phyloP scores from a whole-genome alignment of 371 early-diverging fungal genomes.

The Circinella umbellata region DNA sequence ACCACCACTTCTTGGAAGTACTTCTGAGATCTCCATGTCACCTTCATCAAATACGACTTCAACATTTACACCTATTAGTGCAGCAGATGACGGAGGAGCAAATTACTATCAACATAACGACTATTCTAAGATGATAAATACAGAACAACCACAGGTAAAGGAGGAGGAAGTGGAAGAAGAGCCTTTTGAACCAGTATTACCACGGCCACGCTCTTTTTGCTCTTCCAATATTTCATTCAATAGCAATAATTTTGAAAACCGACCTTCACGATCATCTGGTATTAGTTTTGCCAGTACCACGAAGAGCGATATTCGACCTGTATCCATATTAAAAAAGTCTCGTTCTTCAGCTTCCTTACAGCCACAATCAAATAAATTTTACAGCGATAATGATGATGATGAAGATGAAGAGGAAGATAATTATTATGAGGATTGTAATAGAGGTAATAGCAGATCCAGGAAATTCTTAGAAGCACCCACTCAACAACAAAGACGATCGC shows the following conservation, averaged over 20 bases:
- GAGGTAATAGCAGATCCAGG: neutral
- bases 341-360: slow-evolving; percentile 7
- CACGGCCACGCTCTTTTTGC: slow-evolving; percentile 4
- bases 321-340: slow-evolving; percentile 13
- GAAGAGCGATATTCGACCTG: neutral
- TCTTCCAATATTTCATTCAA: neutral
- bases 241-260: neutral
- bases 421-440: neutral
- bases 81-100: neutral
- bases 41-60: neutral
- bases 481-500: neutral
- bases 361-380: neutral
- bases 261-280: slow-evolving; percentile 3
- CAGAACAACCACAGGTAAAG: neutral
- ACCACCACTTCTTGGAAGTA: neutral
- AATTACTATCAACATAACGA: neutral
- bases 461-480: neutral
- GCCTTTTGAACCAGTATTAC: slow-evolving; percentile 2
- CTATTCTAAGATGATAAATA: no score
- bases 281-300: neutral
- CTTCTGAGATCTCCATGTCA: neutral
- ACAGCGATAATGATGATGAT: neutral
- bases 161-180: neutral
- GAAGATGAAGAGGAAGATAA: neutral
- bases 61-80: neutral